These are phyloP conservation scores for Trichoderma citrinoviride DNA, from an alignment of 2,329 filamentous ascomycete species.

Conservation along the genomic window DNA sequence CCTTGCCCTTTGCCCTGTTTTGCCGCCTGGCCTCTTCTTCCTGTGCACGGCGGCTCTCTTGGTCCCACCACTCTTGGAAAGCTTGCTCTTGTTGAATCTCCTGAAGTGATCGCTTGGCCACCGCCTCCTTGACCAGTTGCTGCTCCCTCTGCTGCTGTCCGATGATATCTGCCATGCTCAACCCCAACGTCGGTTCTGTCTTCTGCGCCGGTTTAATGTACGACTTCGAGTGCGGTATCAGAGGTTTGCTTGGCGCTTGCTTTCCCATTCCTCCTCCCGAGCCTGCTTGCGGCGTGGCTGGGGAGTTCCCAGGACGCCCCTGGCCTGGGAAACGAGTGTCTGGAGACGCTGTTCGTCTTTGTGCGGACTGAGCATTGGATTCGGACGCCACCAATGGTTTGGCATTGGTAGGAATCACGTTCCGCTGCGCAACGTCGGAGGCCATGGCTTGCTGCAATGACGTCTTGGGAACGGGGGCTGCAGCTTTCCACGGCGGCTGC, in stretches of 20 bases:
- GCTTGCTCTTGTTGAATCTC: slow-evolving; percentile 97
- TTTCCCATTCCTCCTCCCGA: slow-evolving; percentile 32
- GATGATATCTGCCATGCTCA: slow-evolving; percentile 86
- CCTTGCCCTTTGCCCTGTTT: slow-evolving; percentile 42
- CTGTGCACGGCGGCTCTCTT: slow-evolving; percentile 71
- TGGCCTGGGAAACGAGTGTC: slow-evolving; percentile 64
- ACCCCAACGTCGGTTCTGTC: slow-evolving; percentile 61
- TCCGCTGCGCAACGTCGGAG: slow-evolving; percentile 30
- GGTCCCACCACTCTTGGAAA: slow-evolving; percentile 96
- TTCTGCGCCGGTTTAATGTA: slow-evolving; percentile 58
- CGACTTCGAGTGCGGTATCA: slow-evolving; percentile 59
- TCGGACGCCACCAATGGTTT: slow-evolving; percentile 47
- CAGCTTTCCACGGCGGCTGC: slow-evolving; percentile 65
- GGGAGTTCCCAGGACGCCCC: slow-evolving; percentile 39
- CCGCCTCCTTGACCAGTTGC: slow-evolving; percentile 75
- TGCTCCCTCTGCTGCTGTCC: slow-evolving; percentile 83
- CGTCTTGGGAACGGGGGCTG: slow-evolving; percentile 47
- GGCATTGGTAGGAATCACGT: slow-evolving; percentile 32
- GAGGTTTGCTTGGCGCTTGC: slow-evolving; percentile 37
- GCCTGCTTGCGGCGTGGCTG: slow-evolving; percentile 27
- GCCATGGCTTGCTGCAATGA: slow-evolving; percentile 50
- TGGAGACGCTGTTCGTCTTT: slow-evolving; percentile 55
- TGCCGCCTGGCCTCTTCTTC: slow-evolving; percentile 54
- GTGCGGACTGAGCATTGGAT: slow-evolving; percentile 38
- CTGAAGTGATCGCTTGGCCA: slow-evolving; percentile 81